These are phyloP conservation scores for Mycena filopes DNA, from an alignment of 768 basidiomycete species.

Conservation along the genomic window DNA sequence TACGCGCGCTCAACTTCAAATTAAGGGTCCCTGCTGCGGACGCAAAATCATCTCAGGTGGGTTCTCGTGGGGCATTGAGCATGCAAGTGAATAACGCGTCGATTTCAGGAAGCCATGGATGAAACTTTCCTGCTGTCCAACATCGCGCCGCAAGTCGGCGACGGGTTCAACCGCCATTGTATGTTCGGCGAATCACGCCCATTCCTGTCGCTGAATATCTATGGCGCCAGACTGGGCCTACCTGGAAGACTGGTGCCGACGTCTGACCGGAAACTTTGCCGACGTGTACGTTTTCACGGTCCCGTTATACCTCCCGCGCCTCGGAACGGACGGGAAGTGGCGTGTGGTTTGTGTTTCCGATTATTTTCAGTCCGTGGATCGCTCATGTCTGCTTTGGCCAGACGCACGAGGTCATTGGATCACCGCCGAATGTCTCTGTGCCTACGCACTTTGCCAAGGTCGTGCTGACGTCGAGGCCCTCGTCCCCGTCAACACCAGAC, in stretches of 20 bases:
- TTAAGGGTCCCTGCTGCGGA: slow-evolving; percentile 95
- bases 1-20: slow-evolving; percentile 2
- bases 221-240: slow-evolving; percentile 88
- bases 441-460: slow-evolving; percentile 99
- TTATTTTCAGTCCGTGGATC: background rate
- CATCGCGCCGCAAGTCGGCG: slow-evolving; percentile 98
- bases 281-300: slow-evolving; percentile 99
- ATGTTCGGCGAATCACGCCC: slow-evolving; percentile 39
- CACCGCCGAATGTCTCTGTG: slow-evolving; percentile 89
- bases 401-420: slow-evolving; percentile 96
- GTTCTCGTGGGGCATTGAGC: slow-evolving; percentile 18
- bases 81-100: background rate
- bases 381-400: slow-evolving; percentile 43
- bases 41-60: slow-evolving; percentile 86
- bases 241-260: slow-evolving; percentile 94
- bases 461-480: slow-evolving; percentile 79
- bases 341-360: slow-evolving; percentile 75
- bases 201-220: background rate
- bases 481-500: slow-evolving; percentile 77
- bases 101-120: slow-evolving; percentile 85
- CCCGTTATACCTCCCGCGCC: slow-evolving; percentile 92
- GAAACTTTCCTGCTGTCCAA: slow-evolving; percentile 96
- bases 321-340: slow-evolving; percentile 92
- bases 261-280: slow-evolving; percentile 85
- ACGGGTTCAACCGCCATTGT: slow-evolving; percentile 98